Evolutionary conservation across 164 flowering plant species (phyloP).

Genomic region (Stephania yunnanensis): DNA sequence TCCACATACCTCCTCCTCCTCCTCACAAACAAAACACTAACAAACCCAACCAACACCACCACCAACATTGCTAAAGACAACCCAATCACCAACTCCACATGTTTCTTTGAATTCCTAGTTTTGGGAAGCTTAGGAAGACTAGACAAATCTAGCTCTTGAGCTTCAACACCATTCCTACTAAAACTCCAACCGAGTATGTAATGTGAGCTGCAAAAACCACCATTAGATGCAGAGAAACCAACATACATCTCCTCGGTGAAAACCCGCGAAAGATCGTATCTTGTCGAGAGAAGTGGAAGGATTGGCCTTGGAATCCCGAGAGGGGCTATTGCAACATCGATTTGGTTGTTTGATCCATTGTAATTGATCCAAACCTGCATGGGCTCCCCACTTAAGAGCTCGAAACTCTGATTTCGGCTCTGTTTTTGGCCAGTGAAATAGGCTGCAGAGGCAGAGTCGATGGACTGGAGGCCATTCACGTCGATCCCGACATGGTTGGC

Average conservation of each 20-base stretch:
- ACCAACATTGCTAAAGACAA: constrained; percentile 9
- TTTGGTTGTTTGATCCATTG: constrained; percentile 12
- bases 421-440: constrained; percentile 7
- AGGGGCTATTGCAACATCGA: constrained; percentile 40
- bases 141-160: constrained; percentile 29
- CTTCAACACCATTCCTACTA: constrained; percentile 17
- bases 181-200: constrained; percentile 53
- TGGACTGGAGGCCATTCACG: constrained; percentile 30
- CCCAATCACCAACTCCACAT: constrained; percentile 10
- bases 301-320: constrained; percentile 14
- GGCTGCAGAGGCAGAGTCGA: constrained; percentile 21
- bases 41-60: constrained; percentile 12
- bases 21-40: neutral
- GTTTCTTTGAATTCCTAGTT: neutral
- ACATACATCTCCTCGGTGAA: constrained; percentile 30
- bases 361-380: constrained; percentile 50
- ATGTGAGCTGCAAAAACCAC: constrained; percentile 33
- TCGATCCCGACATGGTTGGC: constrained; percentile 54
- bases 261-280: constrained; percentile 18
- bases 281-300: constrained; percentile 24
- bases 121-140: constrained; percentile 20
- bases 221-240: constrained; percentile 54
- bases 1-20: constrained; percentile 16
- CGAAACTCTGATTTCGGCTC: neutral
- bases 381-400: constrained; percentile 20